phyloP scores from a whole-genome alignment of 257 asterid species.

The Nicotiana tabacum region DNA sequence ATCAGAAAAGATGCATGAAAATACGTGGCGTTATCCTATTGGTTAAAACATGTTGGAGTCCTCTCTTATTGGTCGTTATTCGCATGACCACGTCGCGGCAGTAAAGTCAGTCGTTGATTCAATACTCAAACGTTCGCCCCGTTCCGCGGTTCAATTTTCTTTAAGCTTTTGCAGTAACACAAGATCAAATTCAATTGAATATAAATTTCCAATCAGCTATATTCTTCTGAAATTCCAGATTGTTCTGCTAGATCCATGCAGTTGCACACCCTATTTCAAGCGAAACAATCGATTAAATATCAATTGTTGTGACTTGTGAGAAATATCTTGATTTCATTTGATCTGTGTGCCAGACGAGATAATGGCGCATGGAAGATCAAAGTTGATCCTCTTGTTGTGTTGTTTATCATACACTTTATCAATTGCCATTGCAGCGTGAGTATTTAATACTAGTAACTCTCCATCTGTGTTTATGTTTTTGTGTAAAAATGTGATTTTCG shows the following conservation, averaged over 20 bases:
- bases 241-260: background rate
- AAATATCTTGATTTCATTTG: constrained; percentile 13
- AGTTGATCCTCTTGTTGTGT: constrained; percentile 42
- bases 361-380: constrained; percentile 77
- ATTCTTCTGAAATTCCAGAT: background rate
- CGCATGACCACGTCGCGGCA: background rate
- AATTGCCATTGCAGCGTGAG: constrained; percentile 83
- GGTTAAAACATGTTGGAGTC: background rate
- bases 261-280: constrained; percentile 21
- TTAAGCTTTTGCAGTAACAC: background rate
- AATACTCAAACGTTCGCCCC: constrained; percentile 1
- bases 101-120: constrained; percentile 1
- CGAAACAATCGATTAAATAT: background rate
- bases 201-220: background rate
- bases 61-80: constrained; percentile 3
- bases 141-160: constrained; percentile 1
- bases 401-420: constrained; percentile 34
- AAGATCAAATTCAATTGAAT: background rate
- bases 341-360: constrained; percentile 33
- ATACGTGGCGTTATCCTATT: background rate
- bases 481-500: background rate
- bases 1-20: background rate
- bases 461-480: background rate
- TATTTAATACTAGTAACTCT: background rate
- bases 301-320: background rate